phyloP scores from a whole-genome alignment of 805 yeast species.

The Ogataea angusta region DNA sequence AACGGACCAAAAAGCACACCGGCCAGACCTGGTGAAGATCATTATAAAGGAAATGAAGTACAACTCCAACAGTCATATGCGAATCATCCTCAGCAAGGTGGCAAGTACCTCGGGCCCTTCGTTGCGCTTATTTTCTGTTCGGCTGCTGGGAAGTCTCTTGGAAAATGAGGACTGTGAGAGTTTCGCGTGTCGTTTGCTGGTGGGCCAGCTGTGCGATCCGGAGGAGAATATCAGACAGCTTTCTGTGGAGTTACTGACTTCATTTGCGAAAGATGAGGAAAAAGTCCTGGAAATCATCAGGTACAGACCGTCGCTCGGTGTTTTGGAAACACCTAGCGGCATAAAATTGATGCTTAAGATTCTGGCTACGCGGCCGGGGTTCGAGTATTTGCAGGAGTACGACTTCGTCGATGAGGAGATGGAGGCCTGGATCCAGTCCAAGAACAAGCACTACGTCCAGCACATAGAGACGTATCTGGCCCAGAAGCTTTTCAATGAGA shows the following conservation, averaged over 20 bases:
- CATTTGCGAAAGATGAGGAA: constrained; percentile 44
- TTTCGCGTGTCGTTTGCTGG: constrained; percentile 54
- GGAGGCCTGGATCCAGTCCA: constrained; percentile 57
- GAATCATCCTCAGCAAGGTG: constrained; percentile 64
- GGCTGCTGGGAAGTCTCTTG: constrained; percentile 43
- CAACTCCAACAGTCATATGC: constrained; percentile 52
- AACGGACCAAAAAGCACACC: constrained; percentile 46
- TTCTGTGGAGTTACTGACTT: constrained; percentile 54
- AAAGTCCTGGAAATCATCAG: constrained; percentile 50
- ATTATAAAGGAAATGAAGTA: constrained; percentile 64
- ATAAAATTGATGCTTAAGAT: constrained; percentile 55
- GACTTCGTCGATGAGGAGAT: constrained; percentile 66
- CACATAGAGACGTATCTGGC: constrained; percentile 43
- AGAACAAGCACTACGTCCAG: constrained; percentile 44
- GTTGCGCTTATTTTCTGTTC: constrained; percentile 57
- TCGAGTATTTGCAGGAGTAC: constrained; percentile 54
- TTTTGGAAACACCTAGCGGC: constrained; percentile 32
- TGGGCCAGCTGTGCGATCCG: constrained; percentile 68
- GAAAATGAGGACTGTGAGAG: constrained; percentile 32
- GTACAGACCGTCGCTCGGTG: constrained; percentile 51
- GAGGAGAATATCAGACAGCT: constrained; percentile 50
- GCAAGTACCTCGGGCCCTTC: constrained; percentile 51
- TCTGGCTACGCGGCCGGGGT: constrained; percentile 66
- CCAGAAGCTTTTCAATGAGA: constrained; percentile 19
- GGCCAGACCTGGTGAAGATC: constrained; percentile 55